Percentiles rank a stretch among this genome's conserved stretches.
phyloP scores from a whole-genome alignment of 1,284 basidiomycete species.

The Tylopilus sp. region DNA sequence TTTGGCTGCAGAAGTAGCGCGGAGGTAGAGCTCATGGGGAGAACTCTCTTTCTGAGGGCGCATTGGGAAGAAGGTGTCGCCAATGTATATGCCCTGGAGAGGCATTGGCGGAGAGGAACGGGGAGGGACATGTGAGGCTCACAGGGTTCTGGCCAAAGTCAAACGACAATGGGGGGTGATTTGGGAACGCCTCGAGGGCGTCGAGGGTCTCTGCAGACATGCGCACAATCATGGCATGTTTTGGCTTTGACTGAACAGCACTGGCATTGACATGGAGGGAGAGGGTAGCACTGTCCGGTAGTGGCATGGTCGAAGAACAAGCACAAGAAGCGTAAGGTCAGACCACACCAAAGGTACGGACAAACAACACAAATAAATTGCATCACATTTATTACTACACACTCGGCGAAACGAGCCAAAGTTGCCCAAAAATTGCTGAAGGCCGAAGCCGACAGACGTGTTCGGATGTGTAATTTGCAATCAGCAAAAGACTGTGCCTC shows the following conservation, averaged over 20 bases:
- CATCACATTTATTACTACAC: too few species aligned
- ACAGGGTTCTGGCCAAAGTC: constrained; percentile 59
- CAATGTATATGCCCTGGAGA: constrained; percentile 60
- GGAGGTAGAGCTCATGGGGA: constrained; percentile 68
- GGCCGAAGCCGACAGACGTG: constrained; percentile 73
- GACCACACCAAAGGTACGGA: not conserved
- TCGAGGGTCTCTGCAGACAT: constrained; percentile 67
- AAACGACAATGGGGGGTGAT: constrained; percentile 49
- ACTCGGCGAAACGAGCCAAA: too few species aligned
- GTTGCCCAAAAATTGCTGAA: constrained; percentile 73
- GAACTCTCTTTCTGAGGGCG: constrained; percentile 47
- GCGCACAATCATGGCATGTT: constrained; percentile 68
- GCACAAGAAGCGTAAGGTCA: not conserved
- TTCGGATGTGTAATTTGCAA: constrained; percentile 91
- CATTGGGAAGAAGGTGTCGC: constrained; percentile 59
- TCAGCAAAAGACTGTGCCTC: constrained; percentile 91
- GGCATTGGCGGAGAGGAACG: not conserved
- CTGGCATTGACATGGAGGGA: constrained; percentile 55
- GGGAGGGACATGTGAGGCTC: constrained; percentile 22
- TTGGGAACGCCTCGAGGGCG: constrained; percentile 51
- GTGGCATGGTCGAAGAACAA: constrained; percentile 56
- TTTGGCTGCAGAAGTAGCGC: constrained; percentile 51
- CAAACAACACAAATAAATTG: too few species aligned
- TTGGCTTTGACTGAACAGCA: constrained; percentile 53
- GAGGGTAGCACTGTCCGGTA: constrained; percentile 50